Evolutionary conservation across 2,329 filamentous ascomycete genomes (phyloP), one percentile per base, ranked within the genome.

Genomic region (Beauveria australis): DNA sequence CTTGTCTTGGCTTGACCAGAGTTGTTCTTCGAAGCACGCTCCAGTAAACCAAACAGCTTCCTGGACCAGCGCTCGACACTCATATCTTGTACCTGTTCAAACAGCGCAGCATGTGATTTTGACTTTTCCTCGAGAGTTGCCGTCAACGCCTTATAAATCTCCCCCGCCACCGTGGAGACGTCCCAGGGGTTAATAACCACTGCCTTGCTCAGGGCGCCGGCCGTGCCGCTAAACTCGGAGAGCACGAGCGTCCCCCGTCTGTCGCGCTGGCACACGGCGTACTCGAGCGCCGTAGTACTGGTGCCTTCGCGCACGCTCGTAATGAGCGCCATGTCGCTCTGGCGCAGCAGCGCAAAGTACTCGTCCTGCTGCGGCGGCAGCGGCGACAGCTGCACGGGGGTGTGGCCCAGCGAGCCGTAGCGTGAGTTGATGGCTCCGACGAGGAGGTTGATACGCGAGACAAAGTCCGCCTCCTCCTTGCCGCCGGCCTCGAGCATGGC

Each of bases 181-280:
- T 97, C 92, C 91, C 92, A 97, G 1, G 93, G 93, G 75, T 97
- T 97, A 78, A 97, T 96, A 73, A 96, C 91, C 63, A 96, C 91
- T 28, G 93, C 93, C 68, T 89, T 88, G 63, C 84, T 83, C 41
- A 97, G 81, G 59, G 88, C 94, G 57, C 90, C 89, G 28, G 93
- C 92, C 1, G 93, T 97, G 62, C 93, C 93, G 64, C 92, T 97
- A 74, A 97, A 97, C 73, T 97, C 93, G 16, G 93, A 97, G 22
- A 97, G 83, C 65, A 97, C 97, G 51, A 97, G 79, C 1, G 92
- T 92, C 1, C 92, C 90, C 66, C 92, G 86, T 62, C 86, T 87
- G 64, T 94, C 88, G 69, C 91, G 89, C 74, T 97, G 93, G 73
- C 91, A 96, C 61, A 96, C 83, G 62, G 97, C 86, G 71, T 97